phyloP scores from a whole-genome alignment of 1,284 basidiomycete genomes.

The Microbotryum lychnidis-dioicae region DNA sequence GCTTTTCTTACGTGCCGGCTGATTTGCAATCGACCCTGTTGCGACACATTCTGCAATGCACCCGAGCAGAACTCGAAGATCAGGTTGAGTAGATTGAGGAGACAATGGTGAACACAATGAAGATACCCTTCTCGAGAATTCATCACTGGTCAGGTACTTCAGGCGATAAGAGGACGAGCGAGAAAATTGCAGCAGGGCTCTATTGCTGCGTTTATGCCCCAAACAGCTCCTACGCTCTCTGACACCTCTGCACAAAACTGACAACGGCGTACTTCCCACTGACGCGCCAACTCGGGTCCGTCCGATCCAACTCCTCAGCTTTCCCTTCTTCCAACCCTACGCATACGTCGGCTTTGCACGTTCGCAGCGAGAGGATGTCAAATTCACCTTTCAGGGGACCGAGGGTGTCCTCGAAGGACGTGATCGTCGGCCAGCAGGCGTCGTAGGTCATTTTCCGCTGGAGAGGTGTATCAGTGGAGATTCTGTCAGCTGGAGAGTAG shows the following conservation, averaged over 20 bases:
- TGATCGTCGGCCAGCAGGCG: conserved; percentile 75
- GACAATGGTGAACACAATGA: no score
- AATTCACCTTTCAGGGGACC: conserved; percentile 73
- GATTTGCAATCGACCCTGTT: no score
- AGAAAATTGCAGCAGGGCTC: no score
- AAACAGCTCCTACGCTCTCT: not conserved
- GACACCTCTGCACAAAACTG: conserved; percentile 14
- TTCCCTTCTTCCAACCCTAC: conserved; percentile 63
- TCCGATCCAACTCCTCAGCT: conserved; percentile 57
- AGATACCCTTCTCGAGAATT: no score
- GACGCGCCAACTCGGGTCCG: conserved; percentile 67
- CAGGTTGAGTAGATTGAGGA: no score
- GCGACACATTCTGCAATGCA: no score
- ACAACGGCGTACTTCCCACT: conserved; percentile 63
- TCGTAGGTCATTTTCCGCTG: conserved; percentile 71
- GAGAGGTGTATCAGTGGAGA: not conserved
- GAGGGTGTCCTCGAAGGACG: conserved; percentile 66
- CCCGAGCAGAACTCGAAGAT: no score
- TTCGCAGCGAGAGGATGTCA: conserved; percentile 74
- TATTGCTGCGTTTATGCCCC: not conserved
- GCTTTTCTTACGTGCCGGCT: no score
- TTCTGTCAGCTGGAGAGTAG: not conserved
- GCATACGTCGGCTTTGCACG: conserved; percentile 92
- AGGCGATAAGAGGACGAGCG: no score
- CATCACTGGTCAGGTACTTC: no score